Conservation (phyloP, 306 rosid species). For the Begonia fuchsioides region DNA sequence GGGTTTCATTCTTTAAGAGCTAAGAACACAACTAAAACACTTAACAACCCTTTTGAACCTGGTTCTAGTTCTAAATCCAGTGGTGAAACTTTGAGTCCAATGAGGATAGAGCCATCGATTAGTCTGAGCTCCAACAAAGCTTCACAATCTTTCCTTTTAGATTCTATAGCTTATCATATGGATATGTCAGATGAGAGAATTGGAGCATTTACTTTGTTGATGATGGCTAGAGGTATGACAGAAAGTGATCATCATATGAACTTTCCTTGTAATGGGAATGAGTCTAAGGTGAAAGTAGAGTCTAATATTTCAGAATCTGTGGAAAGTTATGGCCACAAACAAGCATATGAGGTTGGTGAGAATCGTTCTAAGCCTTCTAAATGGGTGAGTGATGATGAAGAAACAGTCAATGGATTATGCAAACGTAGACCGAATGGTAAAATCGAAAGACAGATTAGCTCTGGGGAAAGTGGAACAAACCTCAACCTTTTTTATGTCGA, state of each 20-base stretch:
- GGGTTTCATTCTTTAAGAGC: constrained; percentile 19
- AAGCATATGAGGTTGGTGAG: no score
- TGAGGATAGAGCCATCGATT: neutral
- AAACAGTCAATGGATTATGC: no score
- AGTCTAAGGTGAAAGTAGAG: neutral
- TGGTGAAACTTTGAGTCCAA: neutral
- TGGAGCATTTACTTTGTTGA: neutral
- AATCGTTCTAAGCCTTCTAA: no score
- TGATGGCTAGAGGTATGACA: constrained; percentile 1
- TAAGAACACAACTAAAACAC: neutral
- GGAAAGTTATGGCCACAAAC: no score
- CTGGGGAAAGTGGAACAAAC: no score
- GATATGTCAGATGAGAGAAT: neutral
- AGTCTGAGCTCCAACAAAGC: neutral
- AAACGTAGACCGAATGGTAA: no score
- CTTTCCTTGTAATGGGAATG: neutral
- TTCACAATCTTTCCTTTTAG: neutral
- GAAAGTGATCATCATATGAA: neutral
- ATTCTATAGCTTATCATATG: neutral
- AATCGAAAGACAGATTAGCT: no score
- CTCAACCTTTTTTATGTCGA: no score
- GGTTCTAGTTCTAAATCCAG: neutral
- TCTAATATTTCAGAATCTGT: neutral
- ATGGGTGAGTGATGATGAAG: no score
- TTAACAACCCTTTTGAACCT: neutral